Percentiles rank a stretch among this genome's conserved stretches.
Evolutionary conservation across 305 asterid species (phyloP).

Genomic region (Solanum hybrid): DNA sequence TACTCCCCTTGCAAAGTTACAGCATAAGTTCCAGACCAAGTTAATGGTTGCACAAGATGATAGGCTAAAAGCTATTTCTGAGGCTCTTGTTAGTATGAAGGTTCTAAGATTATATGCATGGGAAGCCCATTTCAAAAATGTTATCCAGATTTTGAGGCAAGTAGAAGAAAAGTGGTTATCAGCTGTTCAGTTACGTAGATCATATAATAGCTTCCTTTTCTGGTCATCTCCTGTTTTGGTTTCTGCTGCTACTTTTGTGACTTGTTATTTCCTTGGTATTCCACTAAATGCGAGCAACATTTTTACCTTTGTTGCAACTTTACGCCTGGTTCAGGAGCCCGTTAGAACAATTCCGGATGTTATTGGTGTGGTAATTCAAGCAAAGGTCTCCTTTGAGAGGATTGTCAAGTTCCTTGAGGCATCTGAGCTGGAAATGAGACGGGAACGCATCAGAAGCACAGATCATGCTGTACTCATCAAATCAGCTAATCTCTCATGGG

Average conservation of each 20-base stretch:
- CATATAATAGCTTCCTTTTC: conserved; percentile 69
- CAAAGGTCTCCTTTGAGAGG: conserved; percentile 67
- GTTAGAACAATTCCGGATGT: conserved; percentile 75
- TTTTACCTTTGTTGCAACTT: conserved; percentile 82
- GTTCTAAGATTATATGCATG: conserved; percentile 83
- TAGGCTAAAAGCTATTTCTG: conserved; percentile 61
- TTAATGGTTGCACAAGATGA: conserved; percentile 87
- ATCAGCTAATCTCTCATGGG: conserved; percentile 74
- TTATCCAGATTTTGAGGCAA: conserved; percentile 24
- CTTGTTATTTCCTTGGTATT: conserved; percentile 67
- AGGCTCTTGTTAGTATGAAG: conserved; percentile 85
- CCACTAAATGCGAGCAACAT: conserved; percentile 63
- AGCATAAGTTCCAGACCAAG: conserved; percentile 68
- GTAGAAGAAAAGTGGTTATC: conserved; percentile 36
- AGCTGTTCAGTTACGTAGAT: conserved; percentile 63
- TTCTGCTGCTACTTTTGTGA: conserved; percentile 83
- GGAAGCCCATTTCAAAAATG: conserved; percentile 64
- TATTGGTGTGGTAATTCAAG: conserved; percentile 77
- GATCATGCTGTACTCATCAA: conserved; percentile 29
- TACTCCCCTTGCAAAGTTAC: conserved; percentile 76
- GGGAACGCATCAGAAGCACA: conserved; percentile 21
- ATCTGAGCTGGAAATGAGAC: conserved; percentile 61
- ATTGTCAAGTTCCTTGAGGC: conserved; percentile 68
- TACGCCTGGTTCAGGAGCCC: conserved; percentile 91
- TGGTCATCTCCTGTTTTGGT: conserved; percentile 86